Conservation (phyloP, 2,329 filamentous ascomycete species). For the Fusarium protoensiforme region DNA sequence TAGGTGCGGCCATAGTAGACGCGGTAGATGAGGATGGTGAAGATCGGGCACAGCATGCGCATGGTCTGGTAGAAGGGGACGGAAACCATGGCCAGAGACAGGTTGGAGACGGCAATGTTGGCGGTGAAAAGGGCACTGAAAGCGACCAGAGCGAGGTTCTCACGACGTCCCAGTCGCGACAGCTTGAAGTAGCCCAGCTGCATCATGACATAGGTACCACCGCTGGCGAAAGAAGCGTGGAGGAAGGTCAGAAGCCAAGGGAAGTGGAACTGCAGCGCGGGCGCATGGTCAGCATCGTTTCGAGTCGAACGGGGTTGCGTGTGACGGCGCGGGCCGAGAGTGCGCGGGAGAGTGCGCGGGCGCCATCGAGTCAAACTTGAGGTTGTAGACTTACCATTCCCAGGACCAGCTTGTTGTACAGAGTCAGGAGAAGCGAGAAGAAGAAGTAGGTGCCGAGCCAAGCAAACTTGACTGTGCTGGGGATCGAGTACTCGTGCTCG, state of each 20-base stretch:
- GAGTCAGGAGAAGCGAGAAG: constrained; percentile 59
- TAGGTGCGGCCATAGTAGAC: constrained; percentile 66
- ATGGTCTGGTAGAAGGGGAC: constrained; percentile 75
- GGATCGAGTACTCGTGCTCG: constrained; percentile 58
- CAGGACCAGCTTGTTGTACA: constrained; percentile 70
- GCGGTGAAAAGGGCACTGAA: constrained; percentile 72
- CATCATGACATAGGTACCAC: constrained; percentile 66
- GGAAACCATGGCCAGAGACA: constrained; percentile 70
- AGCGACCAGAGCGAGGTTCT: constrained; percentile 65
- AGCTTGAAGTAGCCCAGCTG: constrained; percentile 63
- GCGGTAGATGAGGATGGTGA: constrained; percentile 71
- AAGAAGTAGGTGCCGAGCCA: constrained; percentile 65
- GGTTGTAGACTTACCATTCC: constrained; percentile 54
- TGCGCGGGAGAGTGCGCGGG: background rate
- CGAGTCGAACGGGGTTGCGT: background rate
- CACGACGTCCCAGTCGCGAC: constrained; percentile 61
- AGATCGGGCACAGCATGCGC: constrained; percentile 70
- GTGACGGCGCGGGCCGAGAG: background rate
- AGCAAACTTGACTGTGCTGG: constrained; percentile 58
- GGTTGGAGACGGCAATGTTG: constrained; percentile 73
- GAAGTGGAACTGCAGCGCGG: constrained; percentile 60
- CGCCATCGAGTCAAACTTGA: background rate
- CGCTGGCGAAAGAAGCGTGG: constrained; percentile 66
- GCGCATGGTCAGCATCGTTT: constrained; percentile 27
- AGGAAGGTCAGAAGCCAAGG: constrained; percentile 71